Base-by-base conservation (phyloP, 371 early-diverging fungal genomes). In the Saksenaea vasiformis region DNA sequence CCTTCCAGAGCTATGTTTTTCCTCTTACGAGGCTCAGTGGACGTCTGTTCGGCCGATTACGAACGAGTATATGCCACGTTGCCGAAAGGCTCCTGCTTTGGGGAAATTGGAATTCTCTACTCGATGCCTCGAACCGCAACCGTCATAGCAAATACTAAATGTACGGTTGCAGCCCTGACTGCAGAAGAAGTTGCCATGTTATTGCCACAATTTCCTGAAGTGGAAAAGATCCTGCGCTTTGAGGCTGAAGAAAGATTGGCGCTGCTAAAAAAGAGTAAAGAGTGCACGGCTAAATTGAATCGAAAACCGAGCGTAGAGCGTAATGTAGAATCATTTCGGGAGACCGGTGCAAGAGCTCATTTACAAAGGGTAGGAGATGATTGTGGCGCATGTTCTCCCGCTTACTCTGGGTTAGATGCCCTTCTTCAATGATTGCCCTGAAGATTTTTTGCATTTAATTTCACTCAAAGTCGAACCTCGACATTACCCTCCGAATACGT, bases 81-180 rank as follows among this genome's bases (percentile, higher is more conserved):
- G 56, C 76, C 80, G 0, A 79, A 83, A 55, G 92, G 92, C 44
- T 79, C 84, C n/a, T 91, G 88, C 62, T 86, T 88, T 66, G 88
- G 88, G 9, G 96, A 96, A 65, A 92, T 96, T 28, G 95, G 93
- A 0, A 86, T 95, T 5, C 75, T 95, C 2, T 93, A 91, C 66
- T 85, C 90, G 15, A 85, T 92, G 54, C 83, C 89, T 5, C 80
- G 95, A 8, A 92, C 94, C 13, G 94, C 95, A 35, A 91, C 88
- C 15, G 93, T 95, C 1, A 70, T 89, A 27, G 89, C 92, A 17
- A 81, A 83, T 37, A 83, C 83, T n/a, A 86, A 85, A 43, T 90
- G 92, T 61, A 78, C 87, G 10, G 81, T 93, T 0, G 90, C 87
- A 7, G 79, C 77, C 1, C 70, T 94, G 7, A 86, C 87, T 1